Evolutionary conservation across 345 rosid species (phyloP), one percentile per base, ranked within the genome.

Genomic region (Eutrema heterophyllum): DNA sequence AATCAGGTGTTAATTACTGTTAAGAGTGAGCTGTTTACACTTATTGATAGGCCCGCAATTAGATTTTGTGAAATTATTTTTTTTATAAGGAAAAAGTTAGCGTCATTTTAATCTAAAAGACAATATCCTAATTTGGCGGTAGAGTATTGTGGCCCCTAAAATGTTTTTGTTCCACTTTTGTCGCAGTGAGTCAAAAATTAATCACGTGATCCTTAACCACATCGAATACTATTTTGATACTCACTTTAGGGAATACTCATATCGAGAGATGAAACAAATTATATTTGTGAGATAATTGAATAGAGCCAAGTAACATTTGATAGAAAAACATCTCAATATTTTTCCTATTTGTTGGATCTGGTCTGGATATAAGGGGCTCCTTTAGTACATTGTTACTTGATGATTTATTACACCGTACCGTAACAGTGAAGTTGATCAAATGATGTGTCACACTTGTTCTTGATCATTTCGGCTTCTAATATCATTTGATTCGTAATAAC

Each of bases 21-120:
- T 67, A 45, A 74, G 48, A 71, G 18, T 52, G 73, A 73, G 78
- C 70, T 75, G 79, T 64, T 67, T 66, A 48, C 63, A 64, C 40
- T 49, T 39, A 21, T 27, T 18, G 21, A 74, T 67, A 10, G 72
- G 64, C 36, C 68, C 29, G 9, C 5, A 9, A 13, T 63, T 62
- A 29, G 75, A 71, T 72, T 60, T 62, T 32, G 50, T 62, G 35
- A 5, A 2, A n/a, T n/a, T n/a, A n/a, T n/a, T 2, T 24, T 24
- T 9, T 35, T 6, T 60, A 24, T 1, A 16, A 9, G 26, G 9
- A 27, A 51, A 65, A 57, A 39, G 46, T 58, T 55, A 4, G n/a
- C 33, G 38, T 60, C 57, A 33, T 35, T 67, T 18, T 27, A 58
- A 62, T 41, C 55, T 51, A 52, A 58, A 29, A 44, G 32, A 69